A percentile compares a stretch with the other conserved stretches of the same genome.
These are phyloP conservation scores for Suhomyces xylopsoci DNA, from an alignment of 805 yeast species.

Conservation along the genomic window DNA sequence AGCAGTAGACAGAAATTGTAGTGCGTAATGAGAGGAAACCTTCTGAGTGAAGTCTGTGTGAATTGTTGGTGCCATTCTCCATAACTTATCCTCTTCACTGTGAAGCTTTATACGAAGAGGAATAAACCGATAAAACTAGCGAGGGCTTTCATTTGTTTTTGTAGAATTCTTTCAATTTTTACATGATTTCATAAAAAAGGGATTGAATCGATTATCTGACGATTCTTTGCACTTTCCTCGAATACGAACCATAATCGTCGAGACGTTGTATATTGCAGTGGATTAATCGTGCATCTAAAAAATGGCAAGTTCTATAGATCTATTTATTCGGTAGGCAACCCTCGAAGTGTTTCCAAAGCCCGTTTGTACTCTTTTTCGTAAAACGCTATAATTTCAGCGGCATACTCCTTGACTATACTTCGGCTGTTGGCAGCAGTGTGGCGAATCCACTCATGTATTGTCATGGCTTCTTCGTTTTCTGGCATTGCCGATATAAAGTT, in stretches of 20 bases:
- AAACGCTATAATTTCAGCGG: slow-evolving; percentile 45
- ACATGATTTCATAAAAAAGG: neutral
- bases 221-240: neutral
- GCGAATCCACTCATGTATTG: slow-evolving; percentile 67
- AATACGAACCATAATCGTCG: neutral
- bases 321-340: slow-evolving; percentile 23
- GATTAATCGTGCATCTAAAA: neutral
- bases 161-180: neutral
- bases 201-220: neutral
- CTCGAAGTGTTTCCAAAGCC: slow-evolving; percentile 45
- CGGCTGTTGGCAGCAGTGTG: slow-evolving; percentile 55
- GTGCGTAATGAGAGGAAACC: neutral
- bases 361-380: slow-evolving; percentile 48
- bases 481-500: slow-evolving; percentile 68
- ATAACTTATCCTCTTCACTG: neutral
- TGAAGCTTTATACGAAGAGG: neutral
- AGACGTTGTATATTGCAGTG: neutral
- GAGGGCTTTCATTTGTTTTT: no score
- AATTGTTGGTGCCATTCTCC: no score
- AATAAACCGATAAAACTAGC: no score
- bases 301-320: slow-evolving; percentile 4
- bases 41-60: no score
- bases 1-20: neutral
- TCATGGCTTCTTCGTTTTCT: slow-evolving; percentile 62
- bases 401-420: slow-evolving; percentile 43